Conservation (phyloP, 2,329 filamentous ascomycete species). For the Waltergamsia citrina region DNA sequence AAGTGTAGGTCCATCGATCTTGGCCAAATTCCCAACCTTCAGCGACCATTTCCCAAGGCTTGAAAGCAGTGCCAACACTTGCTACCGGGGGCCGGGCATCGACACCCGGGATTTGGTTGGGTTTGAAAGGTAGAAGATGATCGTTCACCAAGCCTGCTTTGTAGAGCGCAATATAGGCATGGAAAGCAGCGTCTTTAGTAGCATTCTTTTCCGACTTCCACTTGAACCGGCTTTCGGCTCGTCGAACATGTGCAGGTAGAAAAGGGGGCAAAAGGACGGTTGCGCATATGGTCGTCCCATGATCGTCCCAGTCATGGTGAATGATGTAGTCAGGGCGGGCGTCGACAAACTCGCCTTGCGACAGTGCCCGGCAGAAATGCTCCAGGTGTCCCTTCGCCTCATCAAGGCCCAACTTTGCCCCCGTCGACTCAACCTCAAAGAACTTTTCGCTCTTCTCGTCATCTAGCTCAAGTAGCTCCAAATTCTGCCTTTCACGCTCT, state of each 20-base stretch:
- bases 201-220: constrained; percentile 69
- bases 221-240: constrained; percentile 10
- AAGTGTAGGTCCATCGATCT: constrained; percentile 14
- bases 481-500: constrained; percentile 34
- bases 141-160: constrained; percentile 65
- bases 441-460: constrained; percentile 11
- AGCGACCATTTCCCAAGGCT: constrained; percentile 37
- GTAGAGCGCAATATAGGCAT: constrained; percentile 66
- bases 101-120: constrained; percentile 27
- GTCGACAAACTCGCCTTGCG: constrained; percentile 50
- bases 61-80: constrained; percentile 25
- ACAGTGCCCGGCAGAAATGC: constrained; percentile 66
- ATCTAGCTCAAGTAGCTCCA: constrained; percentile 37
- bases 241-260: constrained; percentile 39
- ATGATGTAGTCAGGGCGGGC: constrained; percentile 59
- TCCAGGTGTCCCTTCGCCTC: constrained; percentile 68
- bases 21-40: constrained; percentile 24
- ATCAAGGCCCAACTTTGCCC: constrained; percentile 61
- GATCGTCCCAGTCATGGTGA: constrained; percentile 19
- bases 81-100: constrained; percentile 24
- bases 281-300: constrained; percentile 32
- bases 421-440: constrained; percentile 30
- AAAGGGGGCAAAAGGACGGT: constrained; percentile 63
- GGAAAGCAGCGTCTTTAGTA: constrained; percentile 72
- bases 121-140: constrained; percentile 58